Percentiles rank a stretch among this genome's conserved stretches.
Evolutionary conservation across 2,329 filamentous ascomycete genomes (phyloP).

Genomic region (Penicillium decumbens): DNA sequence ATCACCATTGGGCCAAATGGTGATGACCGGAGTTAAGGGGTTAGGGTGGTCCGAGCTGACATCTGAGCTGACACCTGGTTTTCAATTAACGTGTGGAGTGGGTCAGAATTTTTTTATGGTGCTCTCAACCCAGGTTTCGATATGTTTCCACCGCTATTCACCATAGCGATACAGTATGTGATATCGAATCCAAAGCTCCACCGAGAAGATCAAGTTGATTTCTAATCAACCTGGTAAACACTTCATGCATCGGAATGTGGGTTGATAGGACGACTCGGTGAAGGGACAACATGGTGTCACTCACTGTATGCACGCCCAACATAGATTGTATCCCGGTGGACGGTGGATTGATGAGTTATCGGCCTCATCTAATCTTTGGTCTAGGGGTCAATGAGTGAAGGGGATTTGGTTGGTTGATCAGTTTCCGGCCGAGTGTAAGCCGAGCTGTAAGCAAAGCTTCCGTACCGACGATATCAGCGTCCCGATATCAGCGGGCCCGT

Average conservation of each 20-base stretch:
- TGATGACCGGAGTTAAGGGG: too few relatives aligned
- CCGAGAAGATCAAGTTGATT: neutral
- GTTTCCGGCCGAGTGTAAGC: neutral
- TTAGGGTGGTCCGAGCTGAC: too few relatives aligned
- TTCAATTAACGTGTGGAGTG: too few relatives aligned
- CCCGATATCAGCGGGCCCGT: constrained; percentile 3
- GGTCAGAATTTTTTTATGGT: too few relatives aligned
- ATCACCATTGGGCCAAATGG: too few relatives aligned
- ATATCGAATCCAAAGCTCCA: neutral
- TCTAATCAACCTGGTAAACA: too few relatives aligned
- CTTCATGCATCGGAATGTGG: neutral
- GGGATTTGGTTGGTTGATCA: too few relatives aligned
- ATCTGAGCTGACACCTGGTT: too few relatives aligned
- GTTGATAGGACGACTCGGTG: neutral
- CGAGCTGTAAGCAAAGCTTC: neutral
- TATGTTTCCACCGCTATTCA: too few relatives aligned
- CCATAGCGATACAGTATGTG: too few relatives aligned
- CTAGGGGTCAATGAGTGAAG: neutral
- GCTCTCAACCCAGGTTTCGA: too few relatives aligned
- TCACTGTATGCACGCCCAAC: neutral
- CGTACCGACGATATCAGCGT: too few relatives aligned
- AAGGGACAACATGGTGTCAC: neutral
- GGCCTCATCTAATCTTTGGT: neutral
- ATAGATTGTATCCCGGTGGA: neutral
- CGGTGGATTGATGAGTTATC: neutral